A percentile compares a stretch with the other conserved stretches of the same genome.
These are phyloP conservation scores for Yarrowia osloensis DNA, from an alignment of 805 yeast genomes.

Conservation along the genomic window DNA sequence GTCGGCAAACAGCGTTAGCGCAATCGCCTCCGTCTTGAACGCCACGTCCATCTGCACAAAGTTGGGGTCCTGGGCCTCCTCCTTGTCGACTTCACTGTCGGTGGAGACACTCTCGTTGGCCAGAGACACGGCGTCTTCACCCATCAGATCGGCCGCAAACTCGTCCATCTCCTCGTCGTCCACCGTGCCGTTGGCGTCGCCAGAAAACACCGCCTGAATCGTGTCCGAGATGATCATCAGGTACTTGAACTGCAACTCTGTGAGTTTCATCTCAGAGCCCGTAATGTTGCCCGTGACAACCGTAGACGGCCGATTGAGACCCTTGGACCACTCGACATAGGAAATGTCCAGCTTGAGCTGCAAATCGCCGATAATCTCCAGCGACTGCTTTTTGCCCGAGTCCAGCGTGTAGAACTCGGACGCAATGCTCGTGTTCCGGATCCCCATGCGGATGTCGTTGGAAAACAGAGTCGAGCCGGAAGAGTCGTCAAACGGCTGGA, in stretches of 20 bases:
- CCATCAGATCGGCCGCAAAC: slow-evolving; percentile 36
- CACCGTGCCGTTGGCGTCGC: slow-evolving; percentile 46
- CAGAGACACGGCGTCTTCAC: slow-evolving; percentile 33
- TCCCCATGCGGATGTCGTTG: slow-evolving; percentile 66
- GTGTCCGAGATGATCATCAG: slow-evolving; percentile 57
- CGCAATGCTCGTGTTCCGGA: slow-evolving; percentile 68
- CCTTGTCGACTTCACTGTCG: background rate
- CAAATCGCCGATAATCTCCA: slow-evolving; percentile 67
- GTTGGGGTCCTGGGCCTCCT: slow-evolving; percentile 15
- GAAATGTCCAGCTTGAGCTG: slow-evolving; percentile 64
- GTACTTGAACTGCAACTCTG: slow-evolving; percentile 70
- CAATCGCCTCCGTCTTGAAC: slow-evolving; percentile 62
- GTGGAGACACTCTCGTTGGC: slow-evolving; percentile 19
- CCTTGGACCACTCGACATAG: slow-evolving; percentile 47
- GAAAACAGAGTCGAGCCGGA: slow-evolving; percentile 39
- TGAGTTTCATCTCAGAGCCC: slow-evolving; percentile 62
- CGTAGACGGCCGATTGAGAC: slow-evolving; percentile 50
- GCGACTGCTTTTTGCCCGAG: slow-evolving; percentile 47
- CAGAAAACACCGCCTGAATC: slow-evolving; percentile 56
- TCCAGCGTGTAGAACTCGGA: slow-evolving; percentile 58
- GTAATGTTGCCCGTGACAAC: slow-evolving; percentile 59
- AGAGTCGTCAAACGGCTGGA: slow-evolving; percentile 43
- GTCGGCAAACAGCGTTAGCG: slow-evolving; percentile 50
- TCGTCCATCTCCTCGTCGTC: slow-evolving; percentile 60
- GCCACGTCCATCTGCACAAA: slow-evolving; percentile 24